Evolutionary conservation across 169 alveolate species (phyloP).

Genomic region (Eimeria praecox): DNA sequence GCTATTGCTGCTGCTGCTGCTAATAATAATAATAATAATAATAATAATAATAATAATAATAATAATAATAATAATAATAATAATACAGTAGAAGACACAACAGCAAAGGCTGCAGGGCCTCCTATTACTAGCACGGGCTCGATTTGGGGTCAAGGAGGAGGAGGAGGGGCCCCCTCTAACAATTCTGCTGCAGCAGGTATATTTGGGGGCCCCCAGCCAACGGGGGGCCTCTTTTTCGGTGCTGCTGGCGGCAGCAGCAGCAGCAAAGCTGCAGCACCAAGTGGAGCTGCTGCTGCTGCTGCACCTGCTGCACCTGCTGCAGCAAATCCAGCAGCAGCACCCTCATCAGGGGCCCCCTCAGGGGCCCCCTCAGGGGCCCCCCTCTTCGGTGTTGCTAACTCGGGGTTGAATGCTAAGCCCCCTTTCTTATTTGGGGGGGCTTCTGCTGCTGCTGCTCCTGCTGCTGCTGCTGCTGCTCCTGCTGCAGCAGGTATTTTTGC

Average conservation of each 20-base stretch:
- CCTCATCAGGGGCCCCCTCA: background rate
- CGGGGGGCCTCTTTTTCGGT: background rate
- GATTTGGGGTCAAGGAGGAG: too few relatives aligned
- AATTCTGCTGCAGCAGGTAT: background rate
- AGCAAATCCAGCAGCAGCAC: background rate
- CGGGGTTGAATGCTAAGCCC: background rate
- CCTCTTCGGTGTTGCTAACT: background rate
- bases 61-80: too few relatives aligned
- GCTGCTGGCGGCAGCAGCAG: background rate
- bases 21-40: background rate
- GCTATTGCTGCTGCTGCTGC: background rate
- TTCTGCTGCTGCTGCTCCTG: background rate
- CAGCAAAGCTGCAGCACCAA: background rate
- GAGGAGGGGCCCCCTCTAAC: background rate
- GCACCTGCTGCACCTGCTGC: background rate
- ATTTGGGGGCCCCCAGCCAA: background rate
- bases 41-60: too few relatives aligned
- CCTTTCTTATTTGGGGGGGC: constrained; percentile 20
- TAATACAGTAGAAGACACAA: background rate
- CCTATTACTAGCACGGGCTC: too few relatives aligned
- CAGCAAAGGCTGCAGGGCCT: background rate
- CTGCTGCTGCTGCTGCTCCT: background rate
- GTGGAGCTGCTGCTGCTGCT: background rate
- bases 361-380: constrained; percentile 12
- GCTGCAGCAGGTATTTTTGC: background rate